These are phyloP conservation scores for Dryadomyces quercivorus DNA, from an alignment of 2,329 filamentous ascomycete genomes.

Conservation along the genomic window DNA sequence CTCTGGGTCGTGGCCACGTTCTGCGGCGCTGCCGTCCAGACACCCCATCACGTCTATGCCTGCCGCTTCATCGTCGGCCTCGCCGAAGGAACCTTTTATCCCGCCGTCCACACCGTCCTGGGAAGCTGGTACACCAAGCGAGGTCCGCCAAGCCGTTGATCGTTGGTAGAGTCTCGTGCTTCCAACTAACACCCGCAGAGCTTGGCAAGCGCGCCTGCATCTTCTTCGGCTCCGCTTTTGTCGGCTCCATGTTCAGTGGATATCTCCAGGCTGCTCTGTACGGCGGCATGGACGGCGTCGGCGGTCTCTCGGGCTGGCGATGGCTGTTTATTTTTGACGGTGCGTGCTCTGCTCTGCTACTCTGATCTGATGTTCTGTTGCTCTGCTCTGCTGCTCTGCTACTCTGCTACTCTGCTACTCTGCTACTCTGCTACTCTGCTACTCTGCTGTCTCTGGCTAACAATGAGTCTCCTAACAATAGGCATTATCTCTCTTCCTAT, in stretches of 20 bases:
- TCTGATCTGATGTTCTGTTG: no score
- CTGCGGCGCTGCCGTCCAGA: background rate
- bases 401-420: no score
- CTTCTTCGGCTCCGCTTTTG: conserved; percentile 1
- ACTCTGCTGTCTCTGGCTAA: no score
- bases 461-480: background rate
- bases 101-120: background rate
- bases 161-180: no score
- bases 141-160: background rate
- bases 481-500: background rate
- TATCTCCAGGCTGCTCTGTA: conserved; percentile 1
- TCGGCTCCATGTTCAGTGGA: conserved; percentile 2
- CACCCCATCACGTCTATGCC: background rate
- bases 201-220: background rate
- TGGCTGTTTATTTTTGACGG: conserved; percentile 1
- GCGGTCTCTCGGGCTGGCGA: background rate
- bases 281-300: background rate
- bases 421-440: background rate
- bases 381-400: background rate
- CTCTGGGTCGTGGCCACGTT: conserved; percentile 1
- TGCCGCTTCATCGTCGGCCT: conserved; percentile 1
- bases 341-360: background rate
- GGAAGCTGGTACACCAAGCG: background rate
- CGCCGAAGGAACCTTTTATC: conserved; percentile 1
- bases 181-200: background rate